These are phyloP conservation scores for Schwanniomyces pseudopolymorphus DNA, from an alignment of 805 yeast species.

Conservation along the genomic window DNA sequence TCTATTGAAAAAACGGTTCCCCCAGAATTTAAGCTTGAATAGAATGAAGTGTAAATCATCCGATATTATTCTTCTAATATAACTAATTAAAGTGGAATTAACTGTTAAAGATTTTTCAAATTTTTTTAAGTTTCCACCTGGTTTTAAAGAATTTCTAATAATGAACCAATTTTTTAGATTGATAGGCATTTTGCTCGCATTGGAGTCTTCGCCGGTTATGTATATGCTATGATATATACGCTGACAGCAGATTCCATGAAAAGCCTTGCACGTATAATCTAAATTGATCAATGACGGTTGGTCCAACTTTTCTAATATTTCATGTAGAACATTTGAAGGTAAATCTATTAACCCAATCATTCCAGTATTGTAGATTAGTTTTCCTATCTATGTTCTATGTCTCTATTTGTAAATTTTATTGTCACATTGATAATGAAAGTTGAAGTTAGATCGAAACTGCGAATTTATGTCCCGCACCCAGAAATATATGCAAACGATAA, in stretches of 20 bases:
- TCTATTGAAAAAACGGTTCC: conserved; percentile 2
- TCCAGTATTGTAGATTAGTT: background rate
- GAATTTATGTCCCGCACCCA: too few relatives aligned
- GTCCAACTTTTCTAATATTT: background rate
- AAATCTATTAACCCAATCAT: conserved; percentile 6
- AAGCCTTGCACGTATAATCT: conserved; percentile 5
- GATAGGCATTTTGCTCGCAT: background rate
- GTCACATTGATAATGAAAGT: too few relatives aligned
- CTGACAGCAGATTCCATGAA: conserved; percentile 2
- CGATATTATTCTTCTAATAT: conserved; percentile 4
- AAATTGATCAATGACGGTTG: conserved; percentile 6
- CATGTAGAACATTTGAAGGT: conserved; percentile 5
- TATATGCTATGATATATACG: conserved; percentile 8
- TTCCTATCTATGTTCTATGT: too few relatives aligned
- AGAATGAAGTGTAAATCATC: conserved; percentile 11
- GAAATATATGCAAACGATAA: too few relatives aligned
- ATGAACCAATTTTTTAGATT: conserved; percentile 5
- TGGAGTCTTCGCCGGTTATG: conserved; percentile 5
- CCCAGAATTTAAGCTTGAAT: conserved; percentile 13
- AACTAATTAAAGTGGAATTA: background rate
- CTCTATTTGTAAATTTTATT: background rate
- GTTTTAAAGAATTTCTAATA: conserved; percentile 3
- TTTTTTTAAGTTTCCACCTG: conserved; percentile 2
- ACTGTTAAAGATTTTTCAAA: conserved; percentile 7
- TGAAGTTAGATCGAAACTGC: too few relatives aligned